These are phyloP conservation scores for Microdochium paspali DNA, from an alignment of 2,329 filamentous ascomycete genomes.

Conservation along the genomic window DNA sequence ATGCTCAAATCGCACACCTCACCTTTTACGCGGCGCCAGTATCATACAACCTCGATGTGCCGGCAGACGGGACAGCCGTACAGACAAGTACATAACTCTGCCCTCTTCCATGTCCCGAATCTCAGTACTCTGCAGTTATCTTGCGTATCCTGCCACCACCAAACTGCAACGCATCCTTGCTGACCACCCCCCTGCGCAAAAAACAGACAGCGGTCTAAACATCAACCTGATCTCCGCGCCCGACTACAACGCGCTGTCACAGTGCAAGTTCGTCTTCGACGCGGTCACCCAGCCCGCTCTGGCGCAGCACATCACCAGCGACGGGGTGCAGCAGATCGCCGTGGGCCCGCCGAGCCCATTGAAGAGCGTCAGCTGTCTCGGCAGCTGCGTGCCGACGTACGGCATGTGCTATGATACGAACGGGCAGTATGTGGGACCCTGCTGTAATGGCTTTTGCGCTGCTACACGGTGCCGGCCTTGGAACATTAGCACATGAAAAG, in stretches of 20 bases:
- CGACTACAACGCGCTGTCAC: conserved; percentile 29
- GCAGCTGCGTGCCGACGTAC: conserved; percentile 30
- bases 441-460: conserved; percentile 33
- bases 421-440: conserved; percentile 25
- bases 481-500: conserved; percentile 6
- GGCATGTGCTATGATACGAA: conserved; percentile 24
- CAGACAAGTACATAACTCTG: conserved; percentile 20
- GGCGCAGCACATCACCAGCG: conserved; percentile 15
- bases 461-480: conserved; percentile 30
- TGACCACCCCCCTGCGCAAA: neutral
- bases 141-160: neutral
- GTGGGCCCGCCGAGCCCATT: conserved; percentile 35
- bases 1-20: conserved; percentile 27
- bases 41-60: conserved; percentile 29
- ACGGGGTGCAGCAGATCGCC: conserved; percentile 27
- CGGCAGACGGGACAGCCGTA: conserved; percentile 27
- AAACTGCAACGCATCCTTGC: neutral
- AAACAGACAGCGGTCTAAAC: conserved; percentile 25
- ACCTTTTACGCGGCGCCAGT: conserved; percentile 32
- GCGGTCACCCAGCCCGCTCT: conserved; percentile 23
- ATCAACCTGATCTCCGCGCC: conserved; percentile 30
- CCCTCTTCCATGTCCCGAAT: neutral
- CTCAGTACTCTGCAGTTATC: neutral
- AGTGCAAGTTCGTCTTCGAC: conserved; percentile 30
- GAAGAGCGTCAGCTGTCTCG: conserved; percentile 29